Conservation (phyloP, 768 basidiomycete genomes). For the Sutorius australiensis region DNA sequence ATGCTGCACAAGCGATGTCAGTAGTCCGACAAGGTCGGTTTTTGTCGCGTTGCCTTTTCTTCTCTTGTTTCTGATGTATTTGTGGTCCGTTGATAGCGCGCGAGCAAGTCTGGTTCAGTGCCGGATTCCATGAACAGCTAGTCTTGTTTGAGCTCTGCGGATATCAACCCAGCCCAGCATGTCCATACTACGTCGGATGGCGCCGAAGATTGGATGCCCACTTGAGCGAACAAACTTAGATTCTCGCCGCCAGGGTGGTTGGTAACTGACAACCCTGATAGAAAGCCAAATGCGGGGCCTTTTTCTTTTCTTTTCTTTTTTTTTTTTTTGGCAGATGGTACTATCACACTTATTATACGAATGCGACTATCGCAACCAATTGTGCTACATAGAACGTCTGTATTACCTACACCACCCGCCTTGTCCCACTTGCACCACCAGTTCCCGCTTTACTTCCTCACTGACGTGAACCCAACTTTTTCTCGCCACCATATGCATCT, state of each 20-base stretch:
- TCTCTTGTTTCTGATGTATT: constrained; percentile 1
- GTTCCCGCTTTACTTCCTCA: neutral
- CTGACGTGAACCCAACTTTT: neutral
- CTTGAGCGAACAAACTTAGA: constrained; percentile 33
- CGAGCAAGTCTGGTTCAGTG: constrained; percentile 74
- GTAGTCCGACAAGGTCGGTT: constrained; percentile 54
- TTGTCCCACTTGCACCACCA: constrained; percentile 7
- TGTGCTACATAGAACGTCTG: constrained; percentile 10
- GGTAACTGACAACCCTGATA: constrained; percentile 8
- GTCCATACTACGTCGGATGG: constrained; percentile 69
- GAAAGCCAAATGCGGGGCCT: constrained; percentile 9
- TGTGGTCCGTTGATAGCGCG: constrained; percentile 42
- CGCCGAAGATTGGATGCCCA: constrained; percentile 50
- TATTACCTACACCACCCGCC: constrained; percentile 11
- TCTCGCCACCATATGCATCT: constrained; percentile 1
- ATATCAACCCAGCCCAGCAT: constrained; percentile 55
- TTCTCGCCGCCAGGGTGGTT: constrained; percentile 1
- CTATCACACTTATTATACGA: constrained; percentile 20
- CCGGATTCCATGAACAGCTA: constrained; percentile 78
- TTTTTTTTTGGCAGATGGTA: neutral
- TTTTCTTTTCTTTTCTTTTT: no score
- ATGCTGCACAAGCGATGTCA: constrained; percentile 55
- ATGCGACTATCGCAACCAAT: constrained; percentile 13
- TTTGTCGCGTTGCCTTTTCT: constrained; percentile 1
- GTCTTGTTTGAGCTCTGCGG: constrained; percentile 71